These are phyloP conservation scores for Leptographium procerum DNA, from an alignment of 2,329 filamentous ascomycete species.

Conservation along the genomic window DNA sequence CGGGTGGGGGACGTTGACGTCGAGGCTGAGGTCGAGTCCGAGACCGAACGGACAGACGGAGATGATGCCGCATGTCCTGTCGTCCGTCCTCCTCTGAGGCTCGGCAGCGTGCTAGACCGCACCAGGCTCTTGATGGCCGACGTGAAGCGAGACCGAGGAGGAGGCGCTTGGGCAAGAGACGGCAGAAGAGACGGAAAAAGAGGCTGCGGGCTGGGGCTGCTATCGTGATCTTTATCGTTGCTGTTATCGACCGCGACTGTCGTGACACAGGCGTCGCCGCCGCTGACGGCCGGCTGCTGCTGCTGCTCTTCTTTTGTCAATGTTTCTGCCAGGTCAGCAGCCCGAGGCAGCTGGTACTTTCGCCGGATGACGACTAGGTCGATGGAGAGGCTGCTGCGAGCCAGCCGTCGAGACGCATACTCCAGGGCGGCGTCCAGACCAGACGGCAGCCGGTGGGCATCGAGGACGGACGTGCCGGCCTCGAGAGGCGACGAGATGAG, in stretches of 20 bases:
- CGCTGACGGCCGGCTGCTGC: no score
- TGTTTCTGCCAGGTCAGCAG: background rate
- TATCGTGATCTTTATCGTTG: no score
- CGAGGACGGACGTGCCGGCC: conserved; percentile 48
- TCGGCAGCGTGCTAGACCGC: conserved; percentile 24
- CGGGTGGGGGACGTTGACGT: conserved; percentile 13
- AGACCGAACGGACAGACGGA: background rate
- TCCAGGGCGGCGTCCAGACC: conserved; percentile 44
- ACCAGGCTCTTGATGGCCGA: conserved; percentile 29
- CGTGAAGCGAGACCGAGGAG: conserved; percentile 12
- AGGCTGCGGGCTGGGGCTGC: background rate
- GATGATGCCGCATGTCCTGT: background rate
- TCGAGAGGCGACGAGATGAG: conserved; percentile 53
- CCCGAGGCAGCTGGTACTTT: conserved; percentile 40
- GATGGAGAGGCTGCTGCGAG: conserved; percentile 42
- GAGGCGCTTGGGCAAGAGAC: conserved; percentile 15
- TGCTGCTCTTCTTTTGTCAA: no score
- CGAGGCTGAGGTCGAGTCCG: conserved; percentile 2
- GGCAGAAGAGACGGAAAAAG: background rate
- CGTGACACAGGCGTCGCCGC: background rate
- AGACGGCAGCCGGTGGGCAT: conserved; percentile 45
- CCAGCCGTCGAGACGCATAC: conserved; percentile 43
- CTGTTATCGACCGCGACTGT: background rate
- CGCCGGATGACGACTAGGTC: conserved; percentile 46
- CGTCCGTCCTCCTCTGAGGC: conserved; percentile 10